phyloP scores from a whole-genome alignment of 2,329 filamentous ascomycete genomes.

The Talaromyces sp. region DNA sequence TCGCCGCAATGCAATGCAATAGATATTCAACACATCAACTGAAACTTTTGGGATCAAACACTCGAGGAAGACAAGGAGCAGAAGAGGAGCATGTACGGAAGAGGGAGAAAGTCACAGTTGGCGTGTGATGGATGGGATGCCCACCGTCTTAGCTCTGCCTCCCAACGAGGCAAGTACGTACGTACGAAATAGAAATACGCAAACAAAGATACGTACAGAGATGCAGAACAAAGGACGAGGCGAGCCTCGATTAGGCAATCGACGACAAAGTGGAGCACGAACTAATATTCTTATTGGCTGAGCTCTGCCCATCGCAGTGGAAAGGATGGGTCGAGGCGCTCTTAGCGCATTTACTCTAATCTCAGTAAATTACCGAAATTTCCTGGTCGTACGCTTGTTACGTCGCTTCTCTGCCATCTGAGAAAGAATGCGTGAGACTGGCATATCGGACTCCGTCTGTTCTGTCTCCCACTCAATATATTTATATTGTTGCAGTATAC shows the following conservation, averaged over 20 bases:
- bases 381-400: neutral
- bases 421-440: neutral
- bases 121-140: neutral
- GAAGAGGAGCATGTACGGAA: neutral
- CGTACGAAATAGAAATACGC: neutral
- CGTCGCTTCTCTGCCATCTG: neutral
- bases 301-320: neutral
- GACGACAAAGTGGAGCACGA: neutral
- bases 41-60: neutral
- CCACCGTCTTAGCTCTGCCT: neutral
- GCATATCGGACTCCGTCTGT: neutral
- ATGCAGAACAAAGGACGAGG: neutral
- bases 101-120: conserved; percentile 2
- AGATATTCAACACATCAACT: neutral
- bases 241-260: neutral
- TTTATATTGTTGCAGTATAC: neutral
- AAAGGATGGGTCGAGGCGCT: conserved; percentile 2
- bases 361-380: conserved; percentile 4
- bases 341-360: conserved; percentile 4
- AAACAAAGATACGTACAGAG: conserved; percentile 3
- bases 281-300: neutral
- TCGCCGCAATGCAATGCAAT: neutral
- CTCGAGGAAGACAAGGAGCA: neutral
- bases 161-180: neutral
- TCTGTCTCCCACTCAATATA: neutral